Evolutionary conservation across 306 rosid species (phyloP), one percentile per base, ranked within the genome.

Genomic region (Alnus rubra): DNA sequence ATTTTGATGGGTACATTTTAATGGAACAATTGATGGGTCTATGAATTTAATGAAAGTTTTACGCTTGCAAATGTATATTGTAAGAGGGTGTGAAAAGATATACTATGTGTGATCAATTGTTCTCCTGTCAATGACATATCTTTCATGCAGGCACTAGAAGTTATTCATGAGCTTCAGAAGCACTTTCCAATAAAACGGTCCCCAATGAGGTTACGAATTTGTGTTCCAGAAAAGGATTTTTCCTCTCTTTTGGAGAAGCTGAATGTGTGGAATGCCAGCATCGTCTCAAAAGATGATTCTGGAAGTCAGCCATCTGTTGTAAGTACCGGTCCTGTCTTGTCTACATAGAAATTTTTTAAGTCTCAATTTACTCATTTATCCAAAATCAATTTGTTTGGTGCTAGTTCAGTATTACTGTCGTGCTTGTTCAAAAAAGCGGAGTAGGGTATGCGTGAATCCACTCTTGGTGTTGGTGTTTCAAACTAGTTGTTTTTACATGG

Each of bases 131-230:
- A 65, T 77, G 48, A 64, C 59, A 64, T 60, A 39, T 49, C 37
- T 88, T 73, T 53, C 83, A 9, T 86, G 63, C 85, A 95, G 98
- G 98, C 98, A 15, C 79, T 92, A 49, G 98, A 95, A 84, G 88
- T 92, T 60, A 91, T 95, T 81, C 98, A 95, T n/a, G 98, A 95
- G 84, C 98, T 95, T 80, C 98, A 92, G 63, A 91, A 91, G 90
- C 97, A 85, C 65, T 95, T 87, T 65, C 98, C 98, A 4, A 92
- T 95, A 45, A 95, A 90, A 75, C 88, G 98, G n/a, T 92, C 97
- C 18, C 98, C 98, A 0, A 86, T 95, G 90, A 88, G 89, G 75
- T 73, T 92, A 77, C 89, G 92, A 7, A 87, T 86, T 55, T 77
- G 85, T 7, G 86, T 89, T 54, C 88, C 92, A 33, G 92, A 88